Evolutionary conservation across 306 rosid species (phyloP), one percentile per base, ranked within the genome.

Genomic region (Trifolium pratense): DNA sequence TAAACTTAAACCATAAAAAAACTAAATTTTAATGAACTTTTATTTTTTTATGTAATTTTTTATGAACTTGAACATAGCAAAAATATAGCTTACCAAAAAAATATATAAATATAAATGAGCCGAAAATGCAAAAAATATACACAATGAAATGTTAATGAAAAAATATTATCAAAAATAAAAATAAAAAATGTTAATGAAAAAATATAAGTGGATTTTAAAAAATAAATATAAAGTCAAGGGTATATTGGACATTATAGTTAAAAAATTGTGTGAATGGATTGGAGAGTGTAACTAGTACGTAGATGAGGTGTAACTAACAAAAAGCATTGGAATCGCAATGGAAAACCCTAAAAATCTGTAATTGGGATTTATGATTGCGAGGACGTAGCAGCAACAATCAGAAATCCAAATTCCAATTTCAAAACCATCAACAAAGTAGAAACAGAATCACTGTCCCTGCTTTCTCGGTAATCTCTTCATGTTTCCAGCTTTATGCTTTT

Each of bases 391-490:
- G 12, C 17, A 21, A 40, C 17, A 23, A 40, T 34, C 49, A 37
- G 25, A 66, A 78, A 53, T 63, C 72, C 18, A 18, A 70, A 62
- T 61, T 52, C 59, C 72, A 40, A 70, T 66, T 75, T 29, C 32
- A 26, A 26, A 26, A 7, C 32, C 12, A 45, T 29, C 67, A 65
- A 63, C 49, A 8, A 36, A 46, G n/a, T 21, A 21, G 5, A 49
- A 49, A 69, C 76, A 31, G 8, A 61, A 62, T 16, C 66, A 3
- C 17, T 56, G 36, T 49, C 37, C 56, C 55, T 20, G 63, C 66
- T 62, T 43, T 71, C 43, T 52, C 76, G 70, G 79, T 73, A 82
- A 45, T 49, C 75, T 62, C 42, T 74, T 21, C 42, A 9, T 14
- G 5, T 74, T 32, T 62, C 7, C 40, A 46, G 2, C 53, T 77